Evolutionary conservation across 768 basidiomycete genomes (phyloP), one percentile per base, ranked within the genome.

Genomic region (Boletus rubropictus): DNA sequence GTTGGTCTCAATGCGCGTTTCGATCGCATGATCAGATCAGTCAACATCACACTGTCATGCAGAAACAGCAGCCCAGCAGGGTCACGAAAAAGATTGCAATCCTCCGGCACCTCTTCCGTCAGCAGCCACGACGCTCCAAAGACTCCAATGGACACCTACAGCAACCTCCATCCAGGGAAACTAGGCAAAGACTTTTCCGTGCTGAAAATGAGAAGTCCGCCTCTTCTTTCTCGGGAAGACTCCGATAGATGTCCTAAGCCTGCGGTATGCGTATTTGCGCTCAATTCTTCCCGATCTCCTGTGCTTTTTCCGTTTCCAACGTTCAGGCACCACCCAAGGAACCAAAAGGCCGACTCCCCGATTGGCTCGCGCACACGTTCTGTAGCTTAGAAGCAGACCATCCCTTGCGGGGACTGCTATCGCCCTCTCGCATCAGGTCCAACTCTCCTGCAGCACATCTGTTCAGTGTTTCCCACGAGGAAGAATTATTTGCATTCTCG

Each of bases 1-100:
- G 62, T 55, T 31, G 74, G 74, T 7, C 64, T 81, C 40, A 87
- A 86, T 53, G 60, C 72, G 28, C 76, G 76, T 32, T 84, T 79
- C 54, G 84, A 87, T 60, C 71, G 71, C 36, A 87, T 88, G 85
- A 65, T 86, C 25, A 72, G 78, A 42, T 71, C 76, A 3, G 78
- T 84, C 68, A 72, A 77, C 44, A 52, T 66, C n/a, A 59, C 68
- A 33, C 60, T 66, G 51, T 55, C 65, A 44, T 36, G 48, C 42
- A 35, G 50, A 43, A 56, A 37, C 38, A 46, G 22, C 29, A 57
- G 48, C 41, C 56, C 65, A 36, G 53, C 44, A 37, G 24, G 17
- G 34, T 55, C 52, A 42, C 68, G 69, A 28, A 62, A 56, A 24
- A 67, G 70, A 33, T 53, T 61, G 8, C 56, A 59, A 28, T 78